Evolutionary conservation across 768 basidiomycete genomes (phyloP).

Genomic region (Boletus rubropictus): DNA sequence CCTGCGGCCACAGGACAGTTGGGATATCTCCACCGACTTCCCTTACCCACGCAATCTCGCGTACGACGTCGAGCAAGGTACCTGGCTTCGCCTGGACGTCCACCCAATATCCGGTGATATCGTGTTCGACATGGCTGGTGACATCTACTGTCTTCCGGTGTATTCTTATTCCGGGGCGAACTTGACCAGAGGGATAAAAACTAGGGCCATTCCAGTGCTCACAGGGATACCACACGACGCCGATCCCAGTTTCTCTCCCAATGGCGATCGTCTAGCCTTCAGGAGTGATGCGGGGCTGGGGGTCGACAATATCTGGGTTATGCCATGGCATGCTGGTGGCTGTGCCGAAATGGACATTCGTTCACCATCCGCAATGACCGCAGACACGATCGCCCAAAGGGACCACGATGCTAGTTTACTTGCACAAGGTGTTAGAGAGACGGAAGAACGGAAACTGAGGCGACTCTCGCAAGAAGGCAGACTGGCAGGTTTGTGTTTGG

Average conservation of each 20-base stretch:
- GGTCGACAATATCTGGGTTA: constrained; percentile 71
- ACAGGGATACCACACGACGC: constrained; percentile 64
- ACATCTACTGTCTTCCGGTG: constrained; percentile 64
- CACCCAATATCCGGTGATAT: constrained; percentile 66
- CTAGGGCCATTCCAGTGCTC: constrained; percentile 53
- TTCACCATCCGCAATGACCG: constrained; percentile 31
- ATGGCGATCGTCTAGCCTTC: constrained; percentile 59
- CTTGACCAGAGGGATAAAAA: constrained; percentile 18
- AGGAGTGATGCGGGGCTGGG: constrained; percentile 69
- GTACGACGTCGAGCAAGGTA: constrained; percentile 68
- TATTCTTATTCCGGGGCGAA: constrained; percentile 31
- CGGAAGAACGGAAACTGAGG: constrained; percentile 38
- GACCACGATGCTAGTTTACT: constrained; percentile 44
- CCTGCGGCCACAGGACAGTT: constrained; percentile 45
- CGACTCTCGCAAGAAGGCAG: constrained; percentile 58
- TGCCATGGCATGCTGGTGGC: constrained; percentile 49
- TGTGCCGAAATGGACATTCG: constrained; percentile 57
- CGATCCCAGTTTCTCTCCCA: constrained; percentile 68
- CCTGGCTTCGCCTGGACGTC: constrained; percentile 71
- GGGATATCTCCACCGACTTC: constrained; percentile 76
- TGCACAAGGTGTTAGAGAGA: constrained; percentile 47
- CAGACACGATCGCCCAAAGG: constrained; percentile 33
- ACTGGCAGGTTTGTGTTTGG: constrained; percentile 31
- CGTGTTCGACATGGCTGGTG: constrained; percentile 70
- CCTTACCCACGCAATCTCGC: constrained; percentile 59